Evolutionary conservation across 2,329 filamentous ascomycete genomes (phyloP).

Genomic region (Cladosporium velox): DNA sequence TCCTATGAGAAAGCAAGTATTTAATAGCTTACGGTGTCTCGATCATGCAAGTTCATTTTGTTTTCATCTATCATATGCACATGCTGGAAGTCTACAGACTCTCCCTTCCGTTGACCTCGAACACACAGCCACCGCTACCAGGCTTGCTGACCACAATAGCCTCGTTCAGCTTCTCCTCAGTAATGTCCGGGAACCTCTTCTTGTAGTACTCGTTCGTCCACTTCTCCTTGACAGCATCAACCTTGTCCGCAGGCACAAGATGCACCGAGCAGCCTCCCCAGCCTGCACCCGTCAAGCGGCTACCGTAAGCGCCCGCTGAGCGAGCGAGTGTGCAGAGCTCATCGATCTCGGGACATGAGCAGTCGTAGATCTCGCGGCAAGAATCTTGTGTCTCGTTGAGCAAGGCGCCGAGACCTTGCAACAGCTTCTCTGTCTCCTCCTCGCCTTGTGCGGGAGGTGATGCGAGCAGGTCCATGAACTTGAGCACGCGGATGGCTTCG

Average conservation of each 20-base stretch:
- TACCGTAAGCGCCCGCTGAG: conserved; percentile 78
- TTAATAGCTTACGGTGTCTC: not conserved
- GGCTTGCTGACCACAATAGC: conserved; percentile 90
- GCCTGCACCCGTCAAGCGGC: conserved; percentile 84
- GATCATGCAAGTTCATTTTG: not conserved
- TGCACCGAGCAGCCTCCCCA: conserved; percentile 98
- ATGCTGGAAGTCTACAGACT: not conserved
- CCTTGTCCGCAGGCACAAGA: conserved; percentile 80
- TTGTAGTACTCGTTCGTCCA: conserved; percentile 82
- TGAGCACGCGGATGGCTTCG: conserved; percentile 82
- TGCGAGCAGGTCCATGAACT: conserved; percentile 76
- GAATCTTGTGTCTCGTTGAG: conserved; percentile 89
- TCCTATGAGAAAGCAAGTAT: not conserved
- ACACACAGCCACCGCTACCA: conserved; percentile 62
- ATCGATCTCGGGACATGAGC: conserved; percentile 90
- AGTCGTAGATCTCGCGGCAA: conserved; percentile 85
- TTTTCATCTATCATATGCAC: conserved; percentile 6
- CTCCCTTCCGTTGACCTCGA: conserved; percentile 28
- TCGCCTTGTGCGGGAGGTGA: conserved; percentile 47
- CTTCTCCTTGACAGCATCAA: conserved; percentile 73
- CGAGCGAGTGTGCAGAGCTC: conserved; percentile 79
- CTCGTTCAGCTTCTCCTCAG: conserved; percentile 70
- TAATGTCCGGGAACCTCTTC: conserved; percentile 67
- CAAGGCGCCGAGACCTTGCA: conserved; percentile 72
- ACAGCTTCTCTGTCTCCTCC: conserved; percentile 64